phyloP scores from a whole-genome alignment of 352 stramenopile genomes.

The Globisporangium heterothallicum region DNA sequence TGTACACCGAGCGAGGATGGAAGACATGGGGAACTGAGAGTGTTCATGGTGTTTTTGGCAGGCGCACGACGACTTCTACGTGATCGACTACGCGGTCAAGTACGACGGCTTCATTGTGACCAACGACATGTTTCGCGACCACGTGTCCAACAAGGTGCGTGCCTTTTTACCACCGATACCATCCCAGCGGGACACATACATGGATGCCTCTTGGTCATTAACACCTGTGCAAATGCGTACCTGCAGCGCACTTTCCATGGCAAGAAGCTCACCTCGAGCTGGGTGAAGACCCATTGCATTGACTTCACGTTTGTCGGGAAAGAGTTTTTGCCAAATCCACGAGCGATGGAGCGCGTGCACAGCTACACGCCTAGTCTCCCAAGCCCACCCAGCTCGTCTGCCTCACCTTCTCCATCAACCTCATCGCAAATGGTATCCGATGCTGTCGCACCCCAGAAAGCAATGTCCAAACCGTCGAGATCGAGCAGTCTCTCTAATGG shows the following conservation, averaged over 20 bases:
- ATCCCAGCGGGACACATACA: too few relatives aligned
- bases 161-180: background rate
- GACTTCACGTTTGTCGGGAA: constrained; percentile 87
- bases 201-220: background rate
- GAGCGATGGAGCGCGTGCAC: constrained; percentile 69
- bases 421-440: background rate
- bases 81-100: constrained; percentile 89
- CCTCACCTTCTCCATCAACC: background rate
- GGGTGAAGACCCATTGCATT: constrained; percentile 70
- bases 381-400: too few relatives aligned
- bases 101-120: constrained; percentile 87
- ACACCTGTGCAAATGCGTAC: background rate
- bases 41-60: constrained; percentile 17
- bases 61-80: constrained; percentile 88
- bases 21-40: too few relatives aligned
- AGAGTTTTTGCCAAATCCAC: constrained; percentile 88
- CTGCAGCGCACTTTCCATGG: constrained; percentile 65
- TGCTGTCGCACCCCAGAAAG: constrained; percentile 8
- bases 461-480: background rate
- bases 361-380: constrained; percentile 19
- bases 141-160: constrained; percentile 56
- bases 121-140: constrained; percentile 92
- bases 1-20: too few relatives aligned
- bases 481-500: constrained; percentile 2
- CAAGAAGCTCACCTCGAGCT: constrained; percentile 41